These are phyloP conservation scores for Penicillium angulare DNA, from an alignment of 495 filamentous ascomycete species.

Conservation along the genomic window DNA sequence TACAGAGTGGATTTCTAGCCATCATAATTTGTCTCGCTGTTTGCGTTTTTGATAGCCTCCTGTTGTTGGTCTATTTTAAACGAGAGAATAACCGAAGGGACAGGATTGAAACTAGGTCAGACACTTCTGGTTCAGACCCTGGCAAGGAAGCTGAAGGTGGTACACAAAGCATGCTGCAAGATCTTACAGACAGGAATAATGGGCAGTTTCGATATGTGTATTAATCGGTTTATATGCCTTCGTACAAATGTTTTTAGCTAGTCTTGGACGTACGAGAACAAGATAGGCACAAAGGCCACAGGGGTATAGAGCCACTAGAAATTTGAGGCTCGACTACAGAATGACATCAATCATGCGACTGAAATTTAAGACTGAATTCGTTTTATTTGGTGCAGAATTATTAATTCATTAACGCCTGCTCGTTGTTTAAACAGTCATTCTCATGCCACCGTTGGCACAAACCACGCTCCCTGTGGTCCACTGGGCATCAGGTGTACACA, in stretches of 20 bases:
- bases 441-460: conserved; percentile 85
- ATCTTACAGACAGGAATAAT: not conserved
- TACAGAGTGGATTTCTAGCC: conserved; percentile 19
- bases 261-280: no score
- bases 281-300: no score
- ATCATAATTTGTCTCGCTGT: conserved; percentile 20
- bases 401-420: no score
- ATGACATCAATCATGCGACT: no score
- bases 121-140: not conserved
- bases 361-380: no score
- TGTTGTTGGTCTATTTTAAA: conserved; percentile 16
- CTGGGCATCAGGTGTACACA: conserved; percentile 67
- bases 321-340: no score
- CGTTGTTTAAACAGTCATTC: conserved; percentile 18
- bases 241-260: no score
- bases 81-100: conserved; percentile 17
- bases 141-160: not conserved
- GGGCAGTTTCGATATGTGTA: conserved; percentile 14
- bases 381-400: no score
- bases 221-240: no score
- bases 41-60: conserved; percentile 9
- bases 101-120: not conserved
- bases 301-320: no score
- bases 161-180: not conserved
- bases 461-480: conserved; percentile 88